Evolutionary conservation across 2,329 filamentous ascomycete genomes (phyloP).

Genomic region (Aspergillus sergii): DNA sequence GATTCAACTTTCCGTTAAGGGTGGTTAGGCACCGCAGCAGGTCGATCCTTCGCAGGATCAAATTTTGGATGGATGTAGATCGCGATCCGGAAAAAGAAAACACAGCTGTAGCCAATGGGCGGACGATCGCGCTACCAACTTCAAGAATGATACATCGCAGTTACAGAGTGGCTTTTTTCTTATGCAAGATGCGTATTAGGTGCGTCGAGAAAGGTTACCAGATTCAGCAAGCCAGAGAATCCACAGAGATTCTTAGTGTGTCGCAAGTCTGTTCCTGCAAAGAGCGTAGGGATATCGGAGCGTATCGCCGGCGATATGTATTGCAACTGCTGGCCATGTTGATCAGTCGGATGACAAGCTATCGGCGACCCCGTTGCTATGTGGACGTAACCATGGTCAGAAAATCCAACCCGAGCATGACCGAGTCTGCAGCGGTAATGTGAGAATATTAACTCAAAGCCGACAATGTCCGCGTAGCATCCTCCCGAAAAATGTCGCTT

Average conservation of each 20-base stretch:
- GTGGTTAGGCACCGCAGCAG: not conserved
- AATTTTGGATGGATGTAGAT: not conserved
- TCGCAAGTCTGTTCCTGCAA: not conserved
- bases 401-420: not conserved
- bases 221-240: no score
- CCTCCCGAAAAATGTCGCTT: not conserved
- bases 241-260: not conserved
- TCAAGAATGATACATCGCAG: not conserved
- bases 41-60: not conserved
- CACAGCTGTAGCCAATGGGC: not conserved
- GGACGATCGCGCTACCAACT: not conserved
- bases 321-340: not conserved
- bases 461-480: not conserved
- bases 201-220: not conserved
- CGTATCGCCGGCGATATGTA: not conserved
- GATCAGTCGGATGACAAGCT: not conserved
- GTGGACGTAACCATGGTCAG: not conserved
- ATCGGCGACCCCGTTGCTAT: not conserved
- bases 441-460: not conserved
- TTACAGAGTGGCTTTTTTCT: not conserved
- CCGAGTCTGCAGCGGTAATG: not conserved
- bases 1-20: not conserved
- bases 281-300: not conserved
- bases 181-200: not conserved
- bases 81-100: not conserved